Evolutionary conservation across 1,284 basidiomycete species (phyloP), one percentile per base, ranked within the genome.

Genomic region (Waitea zeae): DNA sequence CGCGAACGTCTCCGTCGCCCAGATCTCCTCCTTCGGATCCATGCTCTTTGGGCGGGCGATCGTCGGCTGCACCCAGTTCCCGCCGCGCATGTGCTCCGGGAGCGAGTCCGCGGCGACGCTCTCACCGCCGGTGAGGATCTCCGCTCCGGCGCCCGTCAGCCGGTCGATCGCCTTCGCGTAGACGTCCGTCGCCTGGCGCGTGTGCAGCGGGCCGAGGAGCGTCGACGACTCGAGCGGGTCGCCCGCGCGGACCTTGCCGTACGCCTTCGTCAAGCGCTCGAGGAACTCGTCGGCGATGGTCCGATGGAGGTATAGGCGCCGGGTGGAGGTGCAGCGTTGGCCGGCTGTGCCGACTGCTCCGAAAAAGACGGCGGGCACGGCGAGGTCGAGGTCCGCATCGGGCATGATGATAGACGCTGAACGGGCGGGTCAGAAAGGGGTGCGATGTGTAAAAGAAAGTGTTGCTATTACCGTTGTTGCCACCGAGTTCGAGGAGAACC

Each of bases 301-400:
- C 30, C 72, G 71, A 53, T 97, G 92, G 38, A 96, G 66, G 56
- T 87, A 84, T 11, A 96, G 68, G 37, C 92, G 68, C 35, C 92
- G 72, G 1, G 90, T 96, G 14, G 89, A 81, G 1, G 92, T 96
- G 59, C 92, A 97, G 33, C 92, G 70, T 52, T 96, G 92, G 15
- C 92, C 92, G 20, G 87, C 83, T 29, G 92, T 96, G 30, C 92
- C 92, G 33, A 95, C 77, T 17, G 90, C 87, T 22, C 89, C 87
- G 59, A 97, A 96, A 52, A 90, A 86, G 14, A 92, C 76, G 1
- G 82, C 70, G 30, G 86, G 83, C 12, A 96, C 70, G 19, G 92
- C 90, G 42, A 93, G 68, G 13, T 71, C 67, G 20, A 96, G 67
- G 56, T 95, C 88, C 18, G 92, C 92, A 58, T 95, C 90, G 36